Conservation (phyloP, 768 basidiomycete genomes). For the Lentinus brumalis region DNA sequence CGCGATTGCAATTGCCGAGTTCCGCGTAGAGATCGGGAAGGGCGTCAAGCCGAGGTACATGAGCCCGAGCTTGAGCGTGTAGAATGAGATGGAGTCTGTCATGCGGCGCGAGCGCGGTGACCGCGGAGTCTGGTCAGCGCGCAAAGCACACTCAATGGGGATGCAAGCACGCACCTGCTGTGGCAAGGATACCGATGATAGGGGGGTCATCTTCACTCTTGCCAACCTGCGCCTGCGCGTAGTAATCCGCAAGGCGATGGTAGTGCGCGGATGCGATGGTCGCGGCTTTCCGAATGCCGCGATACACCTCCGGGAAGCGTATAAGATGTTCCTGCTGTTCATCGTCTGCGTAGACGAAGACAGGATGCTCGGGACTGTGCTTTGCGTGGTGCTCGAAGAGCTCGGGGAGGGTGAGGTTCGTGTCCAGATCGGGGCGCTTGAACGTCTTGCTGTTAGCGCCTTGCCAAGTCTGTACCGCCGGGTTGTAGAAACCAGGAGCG, state of each 20-base stretch:
- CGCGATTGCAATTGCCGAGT: slow-evolving; percentile 30
- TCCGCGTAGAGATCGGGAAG: slow-evolving; percentile 29
- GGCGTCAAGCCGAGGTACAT: slow-evolving; percentile 20
- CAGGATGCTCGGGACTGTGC: slow-evolving; percentile 9
- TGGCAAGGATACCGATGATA: slow-evolving; percentile 9
- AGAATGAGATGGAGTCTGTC: slow-evolving; percentile 30
- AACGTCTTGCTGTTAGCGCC: slow-evolving; percentile 7
- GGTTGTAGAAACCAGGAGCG: slow-evolving; percentile 3
- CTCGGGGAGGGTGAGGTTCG: slow-evolving; percentile 7
- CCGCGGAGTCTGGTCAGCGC: background rate
- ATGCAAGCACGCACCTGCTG: slow-evolving; percentile 8
- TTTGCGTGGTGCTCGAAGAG: slow-evolving; percentile 12
- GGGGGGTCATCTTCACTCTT: slow-evolving; percentile 4
- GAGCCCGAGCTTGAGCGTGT: slow-evolving; percentile 16
- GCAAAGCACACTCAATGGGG: background rate
- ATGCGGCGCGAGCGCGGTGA: background rate
- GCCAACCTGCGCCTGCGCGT: slow-evolving; percentile 1
- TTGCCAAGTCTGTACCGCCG: slow-evolving; percentile 1
- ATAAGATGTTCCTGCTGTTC: background rate
- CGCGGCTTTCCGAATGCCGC: slow-evolving; percentile 6
- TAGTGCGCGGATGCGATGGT: slow-evolving; percentile 2
- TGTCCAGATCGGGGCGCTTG: slow-evolving; percentile 5
- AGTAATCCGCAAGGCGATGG: background rate
- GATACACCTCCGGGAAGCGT: slow-evolving; percentile 9
- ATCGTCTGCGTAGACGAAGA: slow-evolving; percentile 8